phyloP scores from a whole-genome alignment of 257 asterid genomes.

The Avicennia marina region DNA sequence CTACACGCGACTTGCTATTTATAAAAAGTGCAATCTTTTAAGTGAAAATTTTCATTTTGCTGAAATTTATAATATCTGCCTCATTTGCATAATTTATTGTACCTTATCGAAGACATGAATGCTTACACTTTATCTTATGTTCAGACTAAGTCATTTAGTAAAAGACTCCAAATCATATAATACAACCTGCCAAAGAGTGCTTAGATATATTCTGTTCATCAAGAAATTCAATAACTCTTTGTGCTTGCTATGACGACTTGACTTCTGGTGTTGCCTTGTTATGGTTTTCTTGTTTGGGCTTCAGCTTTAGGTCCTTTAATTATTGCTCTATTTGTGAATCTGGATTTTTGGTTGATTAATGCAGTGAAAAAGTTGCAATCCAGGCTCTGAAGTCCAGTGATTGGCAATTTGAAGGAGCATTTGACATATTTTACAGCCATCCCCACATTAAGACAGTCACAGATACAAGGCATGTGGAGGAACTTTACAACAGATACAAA shows the following conservation, averaged over 20 bases:
- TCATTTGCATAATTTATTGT: constrained; percentile 1
- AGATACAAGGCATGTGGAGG: constrained; percentile 87
- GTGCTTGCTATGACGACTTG: background rate
- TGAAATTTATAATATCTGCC: background rate
- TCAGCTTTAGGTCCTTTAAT: constrained; percentile 11
- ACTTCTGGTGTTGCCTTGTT: constrained; percentile 6
- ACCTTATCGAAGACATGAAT: background rate
- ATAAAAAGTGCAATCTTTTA: background rate
- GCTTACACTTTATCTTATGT: background rate
- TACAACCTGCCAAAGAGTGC: background rate
- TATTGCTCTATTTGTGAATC: background rate
- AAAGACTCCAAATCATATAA: background rate
- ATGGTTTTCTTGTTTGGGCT: constrained; percentile 5
- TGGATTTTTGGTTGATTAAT: background rate
- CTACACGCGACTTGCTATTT: background rate
- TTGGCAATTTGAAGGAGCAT: constrained; percentile 99
- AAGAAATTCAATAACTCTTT: constrained; percentile 8
- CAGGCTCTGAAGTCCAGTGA: constrained; percentile 89
- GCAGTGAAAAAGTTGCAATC: constrained; percentile 86
- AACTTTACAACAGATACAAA: constrained; percentile 89
- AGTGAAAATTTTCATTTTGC: background rate
- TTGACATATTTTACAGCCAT: constrained; percentile 87
- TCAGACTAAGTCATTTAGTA: background rate
- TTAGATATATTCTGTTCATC: no score
- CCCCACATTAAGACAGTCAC: constrained; percentile 67